These are phyloP conservation scores for Aspergillus nidulans DNA, from an alignment of 495 filamentous ascomycete genomes.

Conservation along the genomic window DNA sequence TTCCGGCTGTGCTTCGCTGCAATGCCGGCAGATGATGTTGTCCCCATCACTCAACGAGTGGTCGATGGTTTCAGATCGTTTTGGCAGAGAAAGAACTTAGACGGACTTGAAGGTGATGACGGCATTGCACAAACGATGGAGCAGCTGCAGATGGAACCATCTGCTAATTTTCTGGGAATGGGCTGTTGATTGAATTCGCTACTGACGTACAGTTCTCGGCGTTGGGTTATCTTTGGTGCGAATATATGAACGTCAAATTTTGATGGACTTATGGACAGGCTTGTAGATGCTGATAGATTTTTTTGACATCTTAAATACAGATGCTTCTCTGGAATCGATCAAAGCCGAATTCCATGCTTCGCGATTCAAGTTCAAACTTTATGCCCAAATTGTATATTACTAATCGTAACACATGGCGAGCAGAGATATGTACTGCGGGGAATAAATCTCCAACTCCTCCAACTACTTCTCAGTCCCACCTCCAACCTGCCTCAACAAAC, in stretches of 20 bases:
- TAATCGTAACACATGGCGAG: background rate
- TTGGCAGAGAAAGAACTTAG: constrained; percentile 64
- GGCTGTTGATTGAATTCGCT: constrained; percentile 18
- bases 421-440: background rate
- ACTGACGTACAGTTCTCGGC: too few relatives aligned
- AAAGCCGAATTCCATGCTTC: too few relatives aligned
- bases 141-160: constrained; percentile 9
- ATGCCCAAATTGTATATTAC: background rate
- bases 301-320: too few relatives aligned
- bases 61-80: constrained; percentile 65
- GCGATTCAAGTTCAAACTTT: too few relatives aligned
- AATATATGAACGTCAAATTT: background rate
- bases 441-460: constrained; percentile 1
- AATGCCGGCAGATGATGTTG: constrained; percentile 63
- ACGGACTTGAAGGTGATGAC: constrained; percentile 55
- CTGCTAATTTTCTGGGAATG: constrained; percentile 23
- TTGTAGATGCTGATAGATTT: background rate
- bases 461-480: background rate
- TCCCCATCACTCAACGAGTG: constrained; percentile 53
- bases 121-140: constrained; percentile 21
- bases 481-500: background rate
- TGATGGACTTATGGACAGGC: background rate
- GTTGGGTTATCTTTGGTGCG: background rate
- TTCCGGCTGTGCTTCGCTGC: constrained; percentile 85
- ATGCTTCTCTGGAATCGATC: too few relatives aligned